Base-by-base conservation (phyloP, 345 rosid genomes). In the Pseudoturritis turrita region DNA sequence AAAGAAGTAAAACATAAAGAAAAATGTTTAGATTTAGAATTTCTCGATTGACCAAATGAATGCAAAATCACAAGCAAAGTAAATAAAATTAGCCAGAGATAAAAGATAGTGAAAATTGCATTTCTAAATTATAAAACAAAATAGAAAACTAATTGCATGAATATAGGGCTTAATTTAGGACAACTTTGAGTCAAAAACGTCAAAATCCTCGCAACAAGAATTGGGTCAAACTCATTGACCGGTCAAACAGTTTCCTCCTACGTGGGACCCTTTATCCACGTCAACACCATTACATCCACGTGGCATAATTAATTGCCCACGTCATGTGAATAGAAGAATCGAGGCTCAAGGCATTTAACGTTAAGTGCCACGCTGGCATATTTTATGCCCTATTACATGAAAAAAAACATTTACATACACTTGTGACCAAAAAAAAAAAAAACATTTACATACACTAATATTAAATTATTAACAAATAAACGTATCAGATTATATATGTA, bases 131-230 rank as follows among this genome's bases (percentile, higher is more conserved):
- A 0, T 28, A 10, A 26, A 21, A 7, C 1, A 7, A 65, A 43
- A 60, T 41, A 60, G 63, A 39, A 68, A 70, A 55, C 61, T 44
- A 69, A 15, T 47, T 70, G 60, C 79, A 62, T 18, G 43, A 28
- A 76, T 70, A 70, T 70, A 70, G 75, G 71, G 54, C 79, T 76
- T 63, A 55, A 76, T 36, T 63, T 70, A 76, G 75, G 28, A 62
- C 15, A 21, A 37, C 3, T 50, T 33, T 7, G 10, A 68, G 73
- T 68, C 65, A 75, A 75, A 56, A 31, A 60, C 52, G 54, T 68
- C 64, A 68, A 75, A 43, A 17, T 61, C 74, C 47, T 21, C 70
- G 74, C 59, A 61, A 36, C 25, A 10, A 68, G 60, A 45, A 45
- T 19, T 45, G 70, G 66, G 79, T 76, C 79, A 76, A 76, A 76